Evolutionary conservation across 2,329 filamentous ascomycete genomes (phyloP).

Genomic region (Calonectria crousiana): DNA sequence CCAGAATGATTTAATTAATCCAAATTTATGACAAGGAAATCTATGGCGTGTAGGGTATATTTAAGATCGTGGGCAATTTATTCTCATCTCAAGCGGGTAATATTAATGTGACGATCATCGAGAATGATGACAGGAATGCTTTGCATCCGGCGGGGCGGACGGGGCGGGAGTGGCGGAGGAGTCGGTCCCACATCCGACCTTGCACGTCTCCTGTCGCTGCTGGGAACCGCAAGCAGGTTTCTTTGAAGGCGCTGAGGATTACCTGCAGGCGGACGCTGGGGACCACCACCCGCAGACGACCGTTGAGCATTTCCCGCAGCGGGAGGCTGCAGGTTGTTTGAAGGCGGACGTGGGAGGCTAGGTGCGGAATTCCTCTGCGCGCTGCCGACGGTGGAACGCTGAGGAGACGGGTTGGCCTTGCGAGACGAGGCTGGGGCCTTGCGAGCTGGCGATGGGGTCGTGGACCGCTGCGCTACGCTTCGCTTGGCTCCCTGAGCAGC

Average conservation of each 20-base stretch:
- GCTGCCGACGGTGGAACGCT: conserved; percentile 9
- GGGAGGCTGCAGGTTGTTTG: neutral
- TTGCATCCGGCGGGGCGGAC: conserved; percentile 39
- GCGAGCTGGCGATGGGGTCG: conserved; percentile 39
- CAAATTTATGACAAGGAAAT: conserved; percentile 8
- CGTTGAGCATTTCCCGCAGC: conserved; percentile 22
- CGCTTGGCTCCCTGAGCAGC: conserved; percentile 28
- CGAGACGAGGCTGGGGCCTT: conserved; percentile 19
- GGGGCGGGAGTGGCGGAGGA: conserved; percentile 42
- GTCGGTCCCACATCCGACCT: conserved; percentile 40
- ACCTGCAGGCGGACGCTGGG: conserved; percentile 3
- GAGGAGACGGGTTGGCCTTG: conserved; percentile 23
- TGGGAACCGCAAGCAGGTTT: conserved; percentile 13
- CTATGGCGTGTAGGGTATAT: conserved; percentile 32
- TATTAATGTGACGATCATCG: conserved; percentile 39
- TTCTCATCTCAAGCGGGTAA: conserved; percentile 39
- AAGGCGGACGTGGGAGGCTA: neutral
- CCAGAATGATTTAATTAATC: conserved; percentile 30
- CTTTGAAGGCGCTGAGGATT: conserved; percentile 7
- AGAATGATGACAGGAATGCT: conserved; percentile 48
- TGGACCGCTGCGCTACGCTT: conserved; percentile 31
- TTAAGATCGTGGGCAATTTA: conserved; percentile 30
- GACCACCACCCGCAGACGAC: conserved; percentile 2
- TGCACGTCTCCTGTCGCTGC: conserved; percentile 27
- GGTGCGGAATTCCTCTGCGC: neutral